These are phyloP conservation scores for Suillus variegatus DNA, from an alignment of 768 basidiomycete species.

Conservation along the genomic window DNA sequence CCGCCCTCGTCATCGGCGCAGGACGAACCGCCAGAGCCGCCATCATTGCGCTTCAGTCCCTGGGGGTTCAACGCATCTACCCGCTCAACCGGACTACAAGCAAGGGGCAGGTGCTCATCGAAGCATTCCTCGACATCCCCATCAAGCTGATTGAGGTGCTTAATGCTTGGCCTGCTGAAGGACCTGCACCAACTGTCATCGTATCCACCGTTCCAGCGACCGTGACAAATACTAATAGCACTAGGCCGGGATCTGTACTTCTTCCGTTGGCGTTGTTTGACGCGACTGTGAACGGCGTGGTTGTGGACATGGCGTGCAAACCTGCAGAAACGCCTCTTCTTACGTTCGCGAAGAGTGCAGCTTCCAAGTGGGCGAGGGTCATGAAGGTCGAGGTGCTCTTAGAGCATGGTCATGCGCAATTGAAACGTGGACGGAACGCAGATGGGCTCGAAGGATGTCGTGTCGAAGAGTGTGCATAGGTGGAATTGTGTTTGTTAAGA, in stretches of 20 bases:
- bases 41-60: conserved; percentile 78
- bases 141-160: conserved; percentile 64
- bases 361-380: conserved; percentile 52
- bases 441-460: conserved; percentile 48
- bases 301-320: conserved; percentile 94
- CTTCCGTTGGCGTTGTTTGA: conserved; percentile 47
- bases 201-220: conserved; percentile 86
- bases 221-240: conserved; percentile 47
- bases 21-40: conserved; percentile 96
- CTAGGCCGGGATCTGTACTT: conserved; percentile 39
- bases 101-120: conserved; percentile 71
- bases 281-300: conserved; percentile 63
- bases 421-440: conserved; percentile 75
- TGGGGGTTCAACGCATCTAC: conserved; percentile 73
- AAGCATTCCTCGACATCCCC: conserved; percentile 64
- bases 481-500: background rate
- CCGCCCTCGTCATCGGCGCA: conserved; percentile 88
- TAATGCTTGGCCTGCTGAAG: conserved; percentile 47
- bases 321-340: conserved; percentile 85
- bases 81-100: conserved; percentile 81
- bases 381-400: conserved; percentile 69
- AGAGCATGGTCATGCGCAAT: conserved; percentile 88
- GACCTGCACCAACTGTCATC: conserved; percentile 66
- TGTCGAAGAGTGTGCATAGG: conserved; percentile 40
- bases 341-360: conserved; percentile 54